Evolutionary conservation across 1,139 yeast genomes (phyloP), one percentile per base, ranked within the genome.

Genomic region (Debaryomyces sp.): DNA sequence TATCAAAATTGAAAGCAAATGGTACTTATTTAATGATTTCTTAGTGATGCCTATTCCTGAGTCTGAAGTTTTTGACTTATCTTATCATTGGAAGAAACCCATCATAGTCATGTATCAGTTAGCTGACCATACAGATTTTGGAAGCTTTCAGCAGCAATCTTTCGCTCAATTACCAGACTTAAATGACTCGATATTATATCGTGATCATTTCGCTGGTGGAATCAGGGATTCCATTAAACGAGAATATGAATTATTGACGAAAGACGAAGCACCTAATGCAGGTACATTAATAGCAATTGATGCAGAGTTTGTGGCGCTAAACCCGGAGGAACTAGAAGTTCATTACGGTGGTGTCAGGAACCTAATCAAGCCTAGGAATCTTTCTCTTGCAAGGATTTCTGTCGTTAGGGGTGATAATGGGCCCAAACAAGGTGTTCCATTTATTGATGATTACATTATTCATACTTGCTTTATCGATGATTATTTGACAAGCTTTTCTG

Each of bases 21-120:
- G 99, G 99, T 82, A 78, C 57, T 67, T 95, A 59, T 91, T 95
- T 65, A 95, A 95, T 62, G 98, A 95, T 66, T 95, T 92, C 66
- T 71, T 94, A 57, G 98, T 91, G n/a, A 81, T 84, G 63, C 85
- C 85, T 22, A 77, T 95, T 1, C 77, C 86, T 0, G 89, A 85
- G 54, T 91, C 86, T 46, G 91, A 85, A 43, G 88, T 82, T 0
- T 75, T 90, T 47, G 82, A 90, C 61, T 72, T 91, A 47, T 73
- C 84, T 1, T 75, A 76, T 41, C 73, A 84, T 67, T 92, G 97
- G 96, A 95, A 94, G 62, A 82, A 83, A 34, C 96, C 97, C 0
- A 84, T 88, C 15, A 73, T 89, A 41, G 73, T 90, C 18, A 66
- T 89, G 35, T 95, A 92, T 61, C 82, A 85, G 56, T 77, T 77